These are phyloP conservation scores for Plenodomus lindquistii DNA, from an alignment of 2,329 filamentous ascomycete genomes.

Conservation along the genomic window DNA sequence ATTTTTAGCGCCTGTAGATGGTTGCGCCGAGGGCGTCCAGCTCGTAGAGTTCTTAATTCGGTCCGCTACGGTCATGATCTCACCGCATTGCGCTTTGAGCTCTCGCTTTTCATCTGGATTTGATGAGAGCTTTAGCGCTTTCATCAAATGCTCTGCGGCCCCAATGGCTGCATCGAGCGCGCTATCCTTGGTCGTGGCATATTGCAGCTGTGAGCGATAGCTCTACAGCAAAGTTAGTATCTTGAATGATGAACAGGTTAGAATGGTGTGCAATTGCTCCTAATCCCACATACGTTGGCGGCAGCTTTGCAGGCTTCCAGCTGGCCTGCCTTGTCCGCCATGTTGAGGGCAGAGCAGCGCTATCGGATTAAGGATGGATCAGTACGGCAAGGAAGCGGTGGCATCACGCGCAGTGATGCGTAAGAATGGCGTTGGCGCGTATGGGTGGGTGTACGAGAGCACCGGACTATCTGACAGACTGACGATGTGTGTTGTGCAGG, in stretches of 20 bases:
- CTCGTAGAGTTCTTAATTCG: constrained; percentile 63
- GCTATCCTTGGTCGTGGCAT: constrained; percentile 59
- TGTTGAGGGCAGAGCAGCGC: constrained; percentile 11
- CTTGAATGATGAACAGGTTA: not conserved
- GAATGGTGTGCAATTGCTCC: not conserved
- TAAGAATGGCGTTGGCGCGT: not conserved
- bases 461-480: constrained; percentile 6
- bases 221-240: constrained; percentile 14
- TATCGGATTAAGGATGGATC: not conserved
- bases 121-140: constrained; percentile 66
- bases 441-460: constrained; percentile 4
- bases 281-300: constrained; percentile 39
- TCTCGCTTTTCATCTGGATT: constrained; percentile 65
- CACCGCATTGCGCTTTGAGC: constrained; percentile 70
- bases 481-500: constrained; percentile 18
- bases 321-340: constrained; percentile 32
- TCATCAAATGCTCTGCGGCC: constrained; percentile 81
- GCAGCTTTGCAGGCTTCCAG: constrained; percentile 36
- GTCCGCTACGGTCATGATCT: constrained; percentile 73
- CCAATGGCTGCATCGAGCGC: constrained; percentile 76
- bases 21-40: constrained; percentile 27
- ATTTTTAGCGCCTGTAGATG: constrained; percentile 8
- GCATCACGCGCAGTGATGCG: constrained; percentile 4
- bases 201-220: constrained; percentile 51
- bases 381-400: not conserved